Percentiles rank a stretch among this genome's conserved stretches.
phyloP scores from a whole-genome alignment of 176 grass and related monocot species.

The Eleusine coracana region DNA sequence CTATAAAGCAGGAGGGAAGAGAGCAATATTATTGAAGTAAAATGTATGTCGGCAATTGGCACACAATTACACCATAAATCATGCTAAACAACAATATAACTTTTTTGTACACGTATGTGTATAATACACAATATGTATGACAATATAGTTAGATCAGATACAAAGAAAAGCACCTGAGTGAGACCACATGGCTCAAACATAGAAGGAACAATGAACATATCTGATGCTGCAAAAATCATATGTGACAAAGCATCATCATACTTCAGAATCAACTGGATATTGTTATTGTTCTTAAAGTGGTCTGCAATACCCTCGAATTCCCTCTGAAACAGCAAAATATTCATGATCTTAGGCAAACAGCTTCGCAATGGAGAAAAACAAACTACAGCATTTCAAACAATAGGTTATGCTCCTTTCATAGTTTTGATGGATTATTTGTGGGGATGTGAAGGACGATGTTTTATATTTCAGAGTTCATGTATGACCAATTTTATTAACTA shows the following conservation, averaged over 20 bases:
- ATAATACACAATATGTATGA: neutral
- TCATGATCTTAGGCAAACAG: slow-evolving; percentile 10
- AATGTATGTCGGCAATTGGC: slow-evolving; percentile 8
- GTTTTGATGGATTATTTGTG: slow-evolving; percentile 34
- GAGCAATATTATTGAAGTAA: neutral
- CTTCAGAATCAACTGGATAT: slow-evolving; percentile 76
- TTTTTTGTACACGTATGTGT: neutral
- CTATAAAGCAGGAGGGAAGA: neutral
- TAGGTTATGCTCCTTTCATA: neutral
- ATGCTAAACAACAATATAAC: neutral
- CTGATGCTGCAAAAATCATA: slow-evolving; percentile 92
- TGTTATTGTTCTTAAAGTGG: slow-evolving; percentile 69
- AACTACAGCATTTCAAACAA: slow-evolving; percentile 15
- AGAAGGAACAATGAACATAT: slow-evolving; percentile 97
- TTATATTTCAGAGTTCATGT: slow-evolving; percentile 18
- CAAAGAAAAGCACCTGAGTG: slow-evolving; percentile 74
- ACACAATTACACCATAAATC: neutral
- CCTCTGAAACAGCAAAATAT: slow-evolving; percentile 47
- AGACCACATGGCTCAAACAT: slow-evolving; percentile 98
- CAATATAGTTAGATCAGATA: neutral
- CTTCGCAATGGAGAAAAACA: neutral
- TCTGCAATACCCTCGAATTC: slow-evolving; percentile 91
- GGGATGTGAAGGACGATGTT: neutral
- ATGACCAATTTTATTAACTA: neutral
- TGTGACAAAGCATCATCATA: slow-evolving; percentile 93